Percentiles rank a stretch among this genome's conserved stretches.
Conservation (phyloP, 345 rosid genomes). For the Aegle marmelos region DNA sequence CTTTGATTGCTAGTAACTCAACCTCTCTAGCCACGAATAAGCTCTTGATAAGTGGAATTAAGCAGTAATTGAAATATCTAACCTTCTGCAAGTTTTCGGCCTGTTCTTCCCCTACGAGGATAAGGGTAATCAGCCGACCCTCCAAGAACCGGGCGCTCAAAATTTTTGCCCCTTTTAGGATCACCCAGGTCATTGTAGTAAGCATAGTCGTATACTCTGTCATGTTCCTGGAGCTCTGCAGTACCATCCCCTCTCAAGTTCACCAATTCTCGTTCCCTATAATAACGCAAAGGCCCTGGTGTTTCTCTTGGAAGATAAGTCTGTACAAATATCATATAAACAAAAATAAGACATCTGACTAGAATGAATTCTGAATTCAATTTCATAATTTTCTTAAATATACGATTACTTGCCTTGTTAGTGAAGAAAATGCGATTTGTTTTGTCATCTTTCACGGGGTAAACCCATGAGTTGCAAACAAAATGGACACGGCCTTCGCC, state of each 20-base stretch:
- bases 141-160: slow-evolving; percentile 77
- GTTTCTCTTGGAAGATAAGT: slow-evolving; percentile 71
- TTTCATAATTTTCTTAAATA: not conserved
- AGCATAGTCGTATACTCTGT: slow-evolving; percentile 85
- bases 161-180: slow-evolving; percentile 37
- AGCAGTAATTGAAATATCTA: not conserved
- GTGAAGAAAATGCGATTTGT: slow-evolving; percentile 72
- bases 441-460: slow-evolving; percentile 48
- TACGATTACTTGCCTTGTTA: slow-evolving; percentile 48
- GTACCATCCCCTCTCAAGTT: slow-evolving; percentile 67
- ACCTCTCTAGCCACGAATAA: not conserved
- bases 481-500: slow-evolving; percentile 66
- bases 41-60: not conserved
- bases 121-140: slow-evolving; percentile 69
- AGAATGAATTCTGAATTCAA: not conserved
- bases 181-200: slow-evolving; percentile 72
- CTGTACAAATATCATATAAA: slow-evolving; percentile 27
- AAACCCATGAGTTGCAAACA: slow-evolving; percentile 87
- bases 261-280: slow-evolving; percentile 61
- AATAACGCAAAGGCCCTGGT: slow-evolving; percentile 48
- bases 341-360: not conserved
- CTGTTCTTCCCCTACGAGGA: slow-evolving; percentile 89
- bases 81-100: slow-evolving; percentile 54
- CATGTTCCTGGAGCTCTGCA: slow-evolving; percentile 73
- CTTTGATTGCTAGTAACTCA: not conserved